Base-by-base conservation (phyloP, 768 basidiomycete species). In the Rhizopogon salebrosus region DNA sequence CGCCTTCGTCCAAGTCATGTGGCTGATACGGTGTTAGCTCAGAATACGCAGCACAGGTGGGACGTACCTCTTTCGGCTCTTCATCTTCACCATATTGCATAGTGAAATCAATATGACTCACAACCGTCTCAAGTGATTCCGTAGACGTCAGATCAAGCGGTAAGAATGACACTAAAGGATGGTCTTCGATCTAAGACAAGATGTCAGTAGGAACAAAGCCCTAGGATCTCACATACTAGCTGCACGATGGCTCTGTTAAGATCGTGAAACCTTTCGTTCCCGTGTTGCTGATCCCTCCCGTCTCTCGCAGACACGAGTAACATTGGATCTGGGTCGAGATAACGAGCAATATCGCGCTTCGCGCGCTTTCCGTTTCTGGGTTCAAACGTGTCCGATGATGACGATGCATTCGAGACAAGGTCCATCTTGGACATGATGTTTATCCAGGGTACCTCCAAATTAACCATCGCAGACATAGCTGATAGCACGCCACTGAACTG, bases 371-470 rank as follows among this genome's bases (percentile, higher is more conserved):
- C 91, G 64, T 91, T 93, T 54, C 90, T 73, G 16, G 79, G 77
- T 23, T 80, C 79, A 54, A 79, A 74, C 9, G 78, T 71, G 14
- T 54, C 45, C 7, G 69, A 69, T 7, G 68, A 64, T 5, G 64
- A 69, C 5, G 60, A 8, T 2, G 57, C 31, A 1, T 60, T 24
- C 0, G 82, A 91, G 41, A 98, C 89, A 41, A 99, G 80, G 69
- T 99, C 97, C 97, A 99, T 98, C 71, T 99, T 99, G 40, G 92
- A 95, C 90, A 99, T 93, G 66, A 98, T 72, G 62, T 98, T 98
- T 56, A 99, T 86, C 88, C 93, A 95, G 1, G 95, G 94, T 34
- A 97, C 84, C 64, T 98, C 97, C 37, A 99, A 80, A 61, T 93
- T 94, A 34, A 98, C 90, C 97, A 99, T 99, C 26, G 95, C 94